Evolutionary conservation across 2,329 filamentous ascomycete species (phyloP).

Genomic region (Fusarium piperis): DNA sequence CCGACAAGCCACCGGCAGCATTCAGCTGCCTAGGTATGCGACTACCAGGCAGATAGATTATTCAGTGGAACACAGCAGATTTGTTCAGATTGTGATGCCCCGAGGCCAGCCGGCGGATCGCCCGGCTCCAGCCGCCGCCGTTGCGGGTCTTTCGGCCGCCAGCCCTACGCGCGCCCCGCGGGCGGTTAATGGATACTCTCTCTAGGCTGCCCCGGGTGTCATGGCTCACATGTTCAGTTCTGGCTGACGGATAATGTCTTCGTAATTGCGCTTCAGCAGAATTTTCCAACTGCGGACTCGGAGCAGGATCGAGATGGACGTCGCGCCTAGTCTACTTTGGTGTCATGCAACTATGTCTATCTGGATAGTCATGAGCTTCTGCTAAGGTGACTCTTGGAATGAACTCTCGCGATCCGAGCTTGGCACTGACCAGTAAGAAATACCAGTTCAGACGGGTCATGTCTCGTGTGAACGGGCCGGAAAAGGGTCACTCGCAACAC

Average conservation of each 20-base stretch:
- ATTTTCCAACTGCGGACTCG: neutral
- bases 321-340: neutral
- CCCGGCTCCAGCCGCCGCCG: slow-evolving; percentile 29
- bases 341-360: neutral
- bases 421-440: neutral
- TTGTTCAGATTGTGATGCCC: slow-evolving; percentile 1
- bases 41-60: neutral
- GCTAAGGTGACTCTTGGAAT: neutral
- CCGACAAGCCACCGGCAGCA: neutral
- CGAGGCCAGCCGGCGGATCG: slow-evolving; percentile 19
- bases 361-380: neutral
- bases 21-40: neutral
- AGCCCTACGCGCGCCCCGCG: slow-evolving; percentile 26
- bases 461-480: slow-evolving; percentile 1
- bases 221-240: slow-evolving; percentile 1
- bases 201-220: neutral
- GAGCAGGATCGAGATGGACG: slow-evolving; percentile 1
- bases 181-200: neutral
- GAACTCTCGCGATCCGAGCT: neutral
- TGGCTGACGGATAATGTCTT: neutral
- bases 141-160: slow-evolving; percentile 22
- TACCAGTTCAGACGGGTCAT: neutral
- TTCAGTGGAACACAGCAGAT: neutral
- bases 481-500: neutral
- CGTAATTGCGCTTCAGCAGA: neutral